Base-by-base conservation (phyloP, 331 rosid genomes). In the Cydonia oblonga region DNA sequence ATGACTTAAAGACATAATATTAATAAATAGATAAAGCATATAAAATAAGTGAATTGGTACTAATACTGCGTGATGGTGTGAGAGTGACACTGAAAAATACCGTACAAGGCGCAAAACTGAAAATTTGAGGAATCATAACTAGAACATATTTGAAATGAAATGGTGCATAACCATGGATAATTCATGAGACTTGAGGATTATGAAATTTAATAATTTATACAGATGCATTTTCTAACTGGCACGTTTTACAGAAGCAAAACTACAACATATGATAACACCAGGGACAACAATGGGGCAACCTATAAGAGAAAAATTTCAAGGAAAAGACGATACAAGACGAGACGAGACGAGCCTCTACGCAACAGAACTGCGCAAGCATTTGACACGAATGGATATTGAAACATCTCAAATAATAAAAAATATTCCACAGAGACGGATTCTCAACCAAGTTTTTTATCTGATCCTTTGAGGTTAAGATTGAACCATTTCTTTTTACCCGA, bases 401-500 rank as follows among this genome's bases (percentile, higher is more conserved):
- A 61, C 44, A 46, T 69, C 30, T 66, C 68, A 65, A 78, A 64
- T 28, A 63, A 69, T 64, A 82, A 71, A 78, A 65, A 54, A 70
- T 19, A 20, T 42, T 25, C 76, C 60, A 49, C 1, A 49, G 68
- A 79, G 63, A 68, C 74, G 29, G 69, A 66, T 30, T 77, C 62
- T 81, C 74, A 89, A 67, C 86, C 79, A 58, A 85, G 77, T 81
- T 75, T 87, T 86, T 81, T 91, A 76, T 91, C 97, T 74, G 96
- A 87, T 65, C 97, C 96, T 86, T 85, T 93, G 76, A 90, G 83
- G 81, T 90, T 93, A 65, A 93, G 90, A 84, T 87, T 89, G 76
- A 89, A 95, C 99, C 99, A 95, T 83, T 91, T 95, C 96, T 90
- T 95, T 82, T 82, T 95, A 60, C 71, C 83, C 9, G 96, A 86